phyloP scores from a whole-genome alignment of 2,329 filamentous ascomycete species.

The Alternaria viburni region DNA sequence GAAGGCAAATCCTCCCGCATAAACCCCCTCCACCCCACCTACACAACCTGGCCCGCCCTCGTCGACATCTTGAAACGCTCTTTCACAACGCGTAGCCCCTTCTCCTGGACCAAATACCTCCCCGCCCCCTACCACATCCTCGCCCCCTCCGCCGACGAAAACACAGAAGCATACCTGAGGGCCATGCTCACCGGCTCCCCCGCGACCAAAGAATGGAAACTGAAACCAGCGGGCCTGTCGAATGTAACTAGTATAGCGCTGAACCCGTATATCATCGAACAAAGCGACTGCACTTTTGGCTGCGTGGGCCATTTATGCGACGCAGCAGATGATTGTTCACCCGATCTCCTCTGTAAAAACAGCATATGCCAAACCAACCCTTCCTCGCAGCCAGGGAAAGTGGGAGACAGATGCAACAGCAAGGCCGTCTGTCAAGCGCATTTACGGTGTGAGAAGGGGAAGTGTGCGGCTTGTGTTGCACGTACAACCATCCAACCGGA shows the following conservation, averaged over 20 bases:
- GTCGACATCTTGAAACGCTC: slow-evolving; percentile 27
- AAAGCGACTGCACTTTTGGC: slow-evolving; percentile 38
- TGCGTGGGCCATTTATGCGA: slow-evolving; percentile 41
- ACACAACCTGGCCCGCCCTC: slow-evolving; percentile 34
- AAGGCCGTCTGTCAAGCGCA: slow-evolving; percentile 37
- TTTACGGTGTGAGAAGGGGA: slow-evolving; percentile 27
- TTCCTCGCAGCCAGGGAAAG: slow-evolving; percentile 30
- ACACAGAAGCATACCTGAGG: not conserved
- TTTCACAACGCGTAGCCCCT: slow-evolving; percentile 35
- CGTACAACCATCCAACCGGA: slow-evolving; percentile 22
- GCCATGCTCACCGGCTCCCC: slow-evolving; percentile 3
- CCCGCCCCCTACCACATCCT: slow-evolving; percentile 9
- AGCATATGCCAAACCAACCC: slow-evolving; percentile 32
- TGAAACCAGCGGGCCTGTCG: slow-evolving; percentile 14
- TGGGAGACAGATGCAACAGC: slow-evolving; percentile 34
- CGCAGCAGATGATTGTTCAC: slow-evolving; percentile 33
- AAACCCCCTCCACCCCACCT: slow-evolving; percentile 28
- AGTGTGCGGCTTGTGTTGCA: slow-evolving; percentile 27
- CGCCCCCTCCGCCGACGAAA: not conserved
- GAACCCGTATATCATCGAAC: slow-evolving; percentile 41
- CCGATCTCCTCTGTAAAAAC: slow-evolving; percentile 41
- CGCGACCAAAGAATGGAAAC: not conserved
- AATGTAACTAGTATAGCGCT: slow-evolving; percentile 26
- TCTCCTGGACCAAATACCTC: slow-evolving; percentile 39
- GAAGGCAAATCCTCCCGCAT: slow-evolving; percentile 31